Conservation (phyloP, 305 asterid genomes). For the Fraxinus ornus region DNA sequence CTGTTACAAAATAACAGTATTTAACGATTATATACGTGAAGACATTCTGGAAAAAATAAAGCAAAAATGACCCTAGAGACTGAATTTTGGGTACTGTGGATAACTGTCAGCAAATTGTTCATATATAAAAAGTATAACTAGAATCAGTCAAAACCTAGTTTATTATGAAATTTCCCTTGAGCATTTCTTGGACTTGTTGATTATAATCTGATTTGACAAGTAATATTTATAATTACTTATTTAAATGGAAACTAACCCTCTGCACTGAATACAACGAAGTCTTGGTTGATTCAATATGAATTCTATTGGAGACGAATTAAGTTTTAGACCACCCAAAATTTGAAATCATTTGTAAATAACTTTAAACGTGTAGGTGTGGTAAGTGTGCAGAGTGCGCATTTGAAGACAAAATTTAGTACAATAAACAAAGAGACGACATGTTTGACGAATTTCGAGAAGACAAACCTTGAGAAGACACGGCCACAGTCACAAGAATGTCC, state of each 20-base stretch:
- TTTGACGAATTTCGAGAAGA: not conserved
- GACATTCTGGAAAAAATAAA: not conserved
- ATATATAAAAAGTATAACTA: not conserved
- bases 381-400: not conserved
- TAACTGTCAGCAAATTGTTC: not conserved
- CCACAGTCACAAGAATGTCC: constrained; percentile 84
- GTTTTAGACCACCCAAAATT: not conserved
- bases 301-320: not conserved
- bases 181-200: constrained; percentile 27
- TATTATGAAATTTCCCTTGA: constrained; percentile 23
- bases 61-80: constrained; percentile 7
- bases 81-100: constrained; percentile 14
- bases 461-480: constrained; percentile 68
- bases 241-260: constrained; percentile 13
- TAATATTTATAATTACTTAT: not conserved
- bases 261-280: constrained; percentile 45
- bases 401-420: not conserved
- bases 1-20: not conserved
- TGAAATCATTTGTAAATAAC: not conserved
- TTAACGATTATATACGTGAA: constrained; percentile 9
- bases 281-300: not conserved
- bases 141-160: constrained; percentile 43
- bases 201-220: constrained; percentile 39
- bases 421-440: not conserved
- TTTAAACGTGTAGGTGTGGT: not conserved